phyloP scores from a whole-genome alignment of 495 filamentous ascomycete genomes.

The Sordaria brevicollis region DNA sequence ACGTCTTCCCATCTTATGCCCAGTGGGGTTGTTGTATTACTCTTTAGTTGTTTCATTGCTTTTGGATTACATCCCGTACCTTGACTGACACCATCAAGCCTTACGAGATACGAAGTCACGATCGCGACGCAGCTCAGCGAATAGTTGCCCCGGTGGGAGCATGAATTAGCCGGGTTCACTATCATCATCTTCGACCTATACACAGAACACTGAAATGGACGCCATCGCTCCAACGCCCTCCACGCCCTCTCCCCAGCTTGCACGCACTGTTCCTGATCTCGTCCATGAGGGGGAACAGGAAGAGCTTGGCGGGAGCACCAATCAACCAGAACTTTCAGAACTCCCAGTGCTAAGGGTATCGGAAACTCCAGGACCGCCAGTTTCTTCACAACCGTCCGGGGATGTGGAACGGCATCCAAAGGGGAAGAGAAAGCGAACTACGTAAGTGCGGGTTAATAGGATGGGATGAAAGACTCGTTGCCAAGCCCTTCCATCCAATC shows the following conservation, averaged over 20 bases:
- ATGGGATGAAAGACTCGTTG: not conserved
- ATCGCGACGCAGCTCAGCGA: not conserved
- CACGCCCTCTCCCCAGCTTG: not conserved
- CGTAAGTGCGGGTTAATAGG: conserved; percentile 25
- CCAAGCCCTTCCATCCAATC: not conserved
- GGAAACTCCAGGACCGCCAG: not conserved
- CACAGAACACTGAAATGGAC: not conserved
- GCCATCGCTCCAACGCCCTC: not conserved
- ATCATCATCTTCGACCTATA: not conserved
- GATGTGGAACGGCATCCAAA: conserved; percentile 29
- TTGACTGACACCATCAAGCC: not conserved
- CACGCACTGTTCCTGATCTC: not conserved
- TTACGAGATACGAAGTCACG: not conserved
- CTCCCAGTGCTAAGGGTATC: not conserved
- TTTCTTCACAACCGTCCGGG: not conserved
- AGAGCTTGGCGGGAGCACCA: not conserved
- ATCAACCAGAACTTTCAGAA: not conserved
- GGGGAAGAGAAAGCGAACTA: conserved; percentile 45
- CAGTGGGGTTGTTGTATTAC: not conserved
- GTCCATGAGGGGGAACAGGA: not conserved
- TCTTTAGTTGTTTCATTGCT: not conserved
- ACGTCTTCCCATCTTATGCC: not conserved
- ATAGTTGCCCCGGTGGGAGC: not conserved
- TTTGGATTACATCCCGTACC: not conserved
- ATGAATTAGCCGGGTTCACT: not conserved